Percentiles rank a stretch among this genome's conserved stretches.
Conservation (phyloP, 768 basidiomycete genomes). For the Collybia mongolica region DNA sequence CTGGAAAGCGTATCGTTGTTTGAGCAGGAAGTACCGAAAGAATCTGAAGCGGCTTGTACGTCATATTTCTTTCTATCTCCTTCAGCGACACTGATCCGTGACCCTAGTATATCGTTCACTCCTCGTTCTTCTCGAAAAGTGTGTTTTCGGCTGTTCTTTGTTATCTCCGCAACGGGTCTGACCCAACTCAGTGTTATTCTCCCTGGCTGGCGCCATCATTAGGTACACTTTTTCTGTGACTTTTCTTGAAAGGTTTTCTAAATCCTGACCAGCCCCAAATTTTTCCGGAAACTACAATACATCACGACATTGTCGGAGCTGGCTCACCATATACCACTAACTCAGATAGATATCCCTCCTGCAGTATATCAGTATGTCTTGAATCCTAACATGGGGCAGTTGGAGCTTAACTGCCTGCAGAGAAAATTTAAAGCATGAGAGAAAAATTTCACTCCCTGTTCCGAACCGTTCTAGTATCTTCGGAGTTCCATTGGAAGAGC, state of each 20-base stretch:
- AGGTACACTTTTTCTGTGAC: constrained; percentile 43
- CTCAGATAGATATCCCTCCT: constrained; percentile 83
- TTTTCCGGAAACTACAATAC: constrained; percentile 83
- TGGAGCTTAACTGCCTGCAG: constrained; percentile 31
- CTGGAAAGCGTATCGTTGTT: constrained; percentile 84
- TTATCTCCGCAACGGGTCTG: constrained; percentile 1
- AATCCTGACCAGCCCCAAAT: constrained; percentile 66
- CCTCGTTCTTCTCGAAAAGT: constrained; percentile 90
- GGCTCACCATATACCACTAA: constrained; percentile 75
- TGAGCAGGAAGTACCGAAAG: constrained; percentile 83
- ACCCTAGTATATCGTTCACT: constrained; percentile 78
- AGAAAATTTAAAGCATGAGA: constrained; percentile 78
- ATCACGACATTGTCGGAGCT: constrained; percentile 76
- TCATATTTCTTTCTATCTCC: constrained; percentile 1
- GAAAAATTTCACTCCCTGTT: constrained; percentile 63
- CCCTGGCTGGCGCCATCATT: constrained; percentile 83
- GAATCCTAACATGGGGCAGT: background rate
- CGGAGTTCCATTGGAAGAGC: constrained; percentile 76
- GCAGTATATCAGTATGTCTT: constrained; percentile 74
- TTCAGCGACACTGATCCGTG: background rate
- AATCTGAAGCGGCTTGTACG: constrained; percentile 81
- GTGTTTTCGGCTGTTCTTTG: constrained; percentile 17
- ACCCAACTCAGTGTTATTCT: constrained; percentile 71
- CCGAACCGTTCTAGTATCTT: constrained; percentile 65
- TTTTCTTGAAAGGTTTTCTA: background rate